Evolutionary conservation across 345 rosid species (phyloP).

Genomic region (Linum trigynum): DNA sequence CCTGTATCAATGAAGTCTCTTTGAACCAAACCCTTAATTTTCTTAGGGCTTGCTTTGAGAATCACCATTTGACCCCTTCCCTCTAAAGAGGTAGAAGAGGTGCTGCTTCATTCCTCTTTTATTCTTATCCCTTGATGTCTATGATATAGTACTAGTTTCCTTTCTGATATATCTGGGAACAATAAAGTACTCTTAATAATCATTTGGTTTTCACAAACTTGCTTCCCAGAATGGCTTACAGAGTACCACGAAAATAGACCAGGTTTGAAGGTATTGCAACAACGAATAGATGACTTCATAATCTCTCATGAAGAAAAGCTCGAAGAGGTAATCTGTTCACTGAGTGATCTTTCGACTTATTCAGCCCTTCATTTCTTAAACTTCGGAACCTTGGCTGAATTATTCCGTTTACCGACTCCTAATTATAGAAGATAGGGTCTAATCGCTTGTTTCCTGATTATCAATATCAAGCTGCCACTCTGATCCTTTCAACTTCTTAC

Average conservation of each 20-base stretch:
- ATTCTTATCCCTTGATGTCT: too few species aligned
- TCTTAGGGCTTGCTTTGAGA: too few species aligned
- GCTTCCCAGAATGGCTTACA: constrained; percentile 62
- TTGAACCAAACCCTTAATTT: too few species aligned
- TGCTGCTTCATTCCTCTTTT: too few species aligned
- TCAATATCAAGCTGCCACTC: too few species aligned
- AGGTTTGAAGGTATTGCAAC: constrained; percentile 62
- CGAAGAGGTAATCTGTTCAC: constrained; percentile 46
- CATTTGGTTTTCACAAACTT: constrained; percentile 11
- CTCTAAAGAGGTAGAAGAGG: too few species aligned
- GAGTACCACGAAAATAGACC: constrained; percentile 67
- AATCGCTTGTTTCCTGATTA: too few species aligned
- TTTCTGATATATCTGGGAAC: background rate
- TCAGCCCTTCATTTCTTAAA: background rate
- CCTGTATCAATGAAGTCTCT: too few species aligned
- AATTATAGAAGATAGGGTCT: too few species aligned
- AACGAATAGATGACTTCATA: constrained; percentile 76
- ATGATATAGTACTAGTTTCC: background rate
- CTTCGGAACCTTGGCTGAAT: background rate
- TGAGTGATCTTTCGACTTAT: background rate
- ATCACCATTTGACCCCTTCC: too few species aligned
- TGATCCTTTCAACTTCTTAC: background rate
- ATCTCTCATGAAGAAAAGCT: constrained; percentile 56
- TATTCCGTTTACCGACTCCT: too few species aligned
- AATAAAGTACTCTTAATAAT: background rate